phyloP scores from a whole-genome alignment of 2,329 filamentous ascomycete genomes.

The Colletotrichum sidae region DNA sequence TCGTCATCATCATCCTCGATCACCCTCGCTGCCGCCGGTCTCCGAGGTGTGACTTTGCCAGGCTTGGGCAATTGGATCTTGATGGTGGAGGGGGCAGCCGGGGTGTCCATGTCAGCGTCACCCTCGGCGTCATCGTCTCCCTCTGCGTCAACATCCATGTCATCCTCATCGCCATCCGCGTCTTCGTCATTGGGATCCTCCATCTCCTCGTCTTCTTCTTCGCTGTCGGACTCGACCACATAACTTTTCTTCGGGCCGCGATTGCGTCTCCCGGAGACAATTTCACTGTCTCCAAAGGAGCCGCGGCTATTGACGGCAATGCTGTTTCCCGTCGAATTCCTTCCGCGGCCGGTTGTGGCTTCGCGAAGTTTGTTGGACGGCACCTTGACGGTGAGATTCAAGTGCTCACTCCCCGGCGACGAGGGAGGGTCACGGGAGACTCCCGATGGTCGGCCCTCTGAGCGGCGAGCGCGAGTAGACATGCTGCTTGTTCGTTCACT shows the following conservation, averaged over 20 bases:
- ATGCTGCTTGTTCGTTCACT: conserved; percentile 60
- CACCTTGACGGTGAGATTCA: conserved; percentile 64
- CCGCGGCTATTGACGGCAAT: conserved; percentile 46
- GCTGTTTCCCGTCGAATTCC: conserved; percentile 44
- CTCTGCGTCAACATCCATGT: conserved; percentile 51
- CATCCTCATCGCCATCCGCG: conserved; percentile 50
- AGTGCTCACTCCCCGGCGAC: conserved; percentile 59
- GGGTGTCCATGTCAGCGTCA: conserved; percentile 61
- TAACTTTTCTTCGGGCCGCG: conserved; percentile 70
- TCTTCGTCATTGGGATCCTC: conserved; percentile 45
- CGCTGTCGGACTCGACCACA: conserved; percentile 66
- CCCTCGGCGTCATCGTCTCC: conserved; percentile 47
- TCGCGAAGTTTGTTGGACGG: conserved; percentile 64
- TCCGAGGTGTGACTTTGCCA: conserved; percentile 30
- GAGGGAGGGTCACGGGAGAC: conserved; percentile 58
- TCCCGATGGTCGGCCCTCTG: conserved; percentile 57
- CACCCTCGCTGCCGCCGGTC: conserved; percentile 37
- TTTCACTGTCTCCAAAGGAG: conserved; percentile 58
- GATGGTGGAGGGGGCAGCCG: conserved; percentile 39
- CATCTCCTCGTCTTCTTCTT: conserved; percentile 51
- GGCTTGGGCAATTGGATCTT: conserved; percentile 38
- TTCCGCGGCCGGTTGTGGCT: conserved; percentile 55
- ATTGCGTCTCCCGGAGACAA: conserved; percentile 63
- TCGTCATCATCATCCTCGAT: conserved; percentile 40
- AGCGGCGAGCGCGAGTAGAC: conserved; percentile 63